These are phyloP conservation scores for Auriculariales sp. DNA, from an alignment of 768 basidiomycete genomes.

Conservation along the genomic window DNA sequence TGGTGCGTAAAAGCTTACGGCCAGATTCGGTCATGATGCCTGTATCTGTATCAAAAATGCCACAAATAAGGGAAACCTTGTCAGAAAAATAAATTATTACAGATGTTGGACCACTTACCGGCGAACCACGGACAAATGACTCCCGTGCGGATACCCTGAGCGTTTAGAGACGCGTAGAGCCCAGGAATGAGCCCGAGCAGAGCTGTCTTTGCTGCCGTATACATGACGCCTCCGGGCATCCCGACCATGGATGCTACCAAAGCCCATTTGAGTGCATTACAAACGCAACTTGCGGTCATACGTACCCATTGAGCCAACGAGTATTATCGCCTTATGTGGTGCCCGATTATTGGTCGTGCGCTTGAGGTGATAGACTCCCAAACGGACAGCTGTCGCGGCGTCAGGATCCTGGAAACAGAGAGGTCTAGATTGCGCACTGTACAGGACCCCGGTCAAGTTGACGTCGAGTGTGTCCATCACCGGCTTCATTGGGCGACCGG, in stretches of 20 bases:
- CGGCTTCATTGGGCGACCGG: constrained; percentile 31
- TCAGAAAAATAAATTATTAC: background rate
- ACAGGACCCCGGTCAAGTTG: constrained; percentile 32
- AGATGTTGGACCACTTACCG: constrained; percentile 16
- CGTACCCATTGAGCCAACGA: constrained; percentile 42
- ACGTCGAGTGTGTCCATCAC: constrained; percentile 30
- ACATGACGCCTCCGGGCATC: constrained; percentile 29
- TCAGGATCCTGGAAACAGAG: background rate
- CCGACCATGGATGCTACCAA: constrained; percentile 33
- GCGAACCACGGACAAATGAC: constrained; percentile 41
- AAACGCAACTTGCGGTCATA: background rate
- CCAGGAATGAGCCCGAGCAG: constrained; percentile 39
- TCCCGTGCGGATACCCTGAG: constrained; percentile 27
- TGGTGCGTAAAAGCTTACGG: constrained; percentile 29
- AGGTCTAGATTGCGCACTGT: constrained; percentile 19
- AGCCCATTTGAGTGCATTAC: background rate
- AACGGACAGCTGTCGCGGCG: constrained; percentile 25
- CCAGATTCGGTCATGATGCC: constrained; percentile 24
- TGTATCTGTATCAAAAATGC: constrained; percentile 23
- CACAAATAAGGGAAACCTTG: background rate
- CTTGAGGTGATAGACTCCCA: constrained; percentile 36
- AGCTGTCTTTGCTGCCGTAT: constrained; percentile 39
- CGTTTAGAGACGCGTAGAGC: constrained; percentile 21
- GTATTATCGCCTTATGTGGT: constrained; percentile 33
- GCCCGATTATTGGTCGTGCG: constrained; percentile 18